Conservation (phyloP, 1,284 basidiomycete species). For the Cutaneotrichosporon arboriforme region DNA sequence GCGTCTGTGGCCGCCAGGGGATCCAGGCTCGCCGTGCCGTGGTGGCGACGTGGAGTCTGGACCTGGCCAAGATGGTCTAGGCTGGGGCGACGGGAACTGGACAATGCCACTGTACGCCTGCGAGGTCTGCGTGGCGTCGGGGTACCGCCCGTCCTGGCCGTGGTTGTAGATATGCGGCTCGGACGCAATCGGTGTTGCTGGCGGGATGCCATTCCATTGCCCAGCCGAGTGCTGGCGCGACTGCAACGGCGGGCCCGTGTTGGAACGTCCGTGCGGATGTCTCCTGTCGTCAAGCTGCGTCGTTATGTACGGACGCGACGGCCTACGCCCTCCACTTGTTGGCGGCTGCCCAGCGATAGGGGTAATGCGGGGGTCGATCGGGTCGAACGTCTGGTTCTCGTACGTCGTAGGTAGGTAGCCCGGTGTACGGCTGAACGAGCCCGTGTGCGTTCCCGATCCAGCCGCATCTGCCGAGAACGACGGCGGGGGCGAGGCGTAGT, state of each 20-base stretch:
- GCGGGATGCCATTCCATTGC: not conserved
- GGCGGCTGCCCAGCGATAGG: not conserved
- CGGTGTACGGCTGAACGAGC: too few species aligned
- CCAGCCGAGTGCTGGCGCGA: not conserved
- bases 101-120: conserved; percentile 17
- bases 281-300: not conserved
- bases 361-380: not conserved
- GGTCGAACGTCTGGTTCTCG: not conserved
- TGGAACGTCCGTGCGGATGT: not conserved
- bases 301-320: not conserved
- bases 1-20: conserved; percentile 14
- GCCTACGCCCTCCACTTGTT: not conserved
- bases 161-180: not conserved
- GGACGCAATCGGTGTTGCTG: not conserved
- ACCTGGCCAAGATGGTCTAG: conserved; percentile 2
- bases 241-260: not conserved
- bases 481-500: not conserved
- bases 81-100: conserved; percentile 32
- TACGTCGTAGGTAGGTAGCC: not conserved
- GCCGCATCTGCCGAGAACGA: not conserved
- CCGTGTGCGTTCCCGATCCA: too few species aligned
- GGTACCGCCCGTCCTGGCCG: conserved; percentile 29
- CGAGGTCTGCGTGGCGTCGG: conserved; percentile 14
- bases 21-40: not conserved
- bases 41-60: not conserved